phyloP scores from a whole-genome alignment of 768 basidiomycete species.

The Auriculariales sp. region DNA sequence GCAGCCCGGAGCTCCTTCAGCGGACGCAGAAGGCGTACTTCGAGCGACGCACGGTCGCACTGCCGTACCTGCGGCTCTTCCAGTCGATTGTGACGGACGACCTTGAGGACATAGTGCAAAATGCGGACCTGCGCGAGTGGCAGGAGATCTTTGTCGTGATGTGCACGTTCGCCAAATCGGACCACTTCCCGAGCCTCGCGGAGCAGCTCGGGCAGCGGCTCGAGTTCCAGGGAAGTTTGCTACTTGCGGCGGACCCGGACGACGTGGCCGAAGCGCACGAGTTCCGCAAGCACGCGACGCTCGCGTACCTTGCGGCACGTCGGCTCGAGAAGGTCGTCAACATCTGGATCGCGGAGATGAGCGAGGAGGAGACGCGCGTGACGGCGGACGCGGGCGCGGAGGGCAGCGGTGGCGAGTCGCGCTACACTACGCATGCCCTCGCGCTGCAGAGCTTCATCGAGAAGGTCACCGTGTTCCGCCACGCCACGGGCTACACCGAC shows the following conservation, averaged over 20 bases:
- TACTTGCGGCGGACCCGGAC: constrained; percentile 32
- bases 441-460: constrained; percentile 91
- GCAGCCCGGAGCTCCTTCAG: constrained; percentile 73
- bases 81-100: constrained; percentile 90
- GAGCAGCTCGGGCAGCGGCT: constrained; percentile 86
- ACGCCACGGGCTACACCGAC: constrained; percentile 70
- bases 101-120: constrained; percentile 86
- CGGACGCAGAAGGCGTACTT: constrained; percentile 92
- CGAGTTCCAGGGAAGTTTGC: constrained; percentile 65
- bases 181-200: constrained; percentile 76
- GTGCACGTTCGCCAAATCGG: constrained; percentile 78
- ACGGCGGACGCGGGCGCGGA: constrained; percentile 17
- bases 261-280: constrained; percentile 28
- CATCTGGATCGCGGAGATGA: constrained; percentile 85
- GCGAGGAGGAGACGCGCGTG: constrained; percentile 61
- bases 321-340: constrained; percentile 74
- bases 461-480: constrained; percentile 89
- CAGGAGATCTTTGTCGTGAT: constrained; percentile 91
- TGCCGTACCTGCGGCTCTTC: constrained; percentile 87
- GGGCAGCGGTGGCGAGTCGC: constrained; percentile 19
- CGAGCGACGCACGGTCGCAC: constrained; percentile 53
- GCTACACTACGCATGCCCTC: constrained; percentile 66
- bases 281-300: constrained; percentile 73
- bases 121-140: constrained; percentile 91
- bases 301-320: constrained; percentile 87